These are phyloP conservation scores for Coniferiporia sulphurascens DNA, from an alignment of 1,284 basidiomycete species.

Conservation along the genomic window DNA sequence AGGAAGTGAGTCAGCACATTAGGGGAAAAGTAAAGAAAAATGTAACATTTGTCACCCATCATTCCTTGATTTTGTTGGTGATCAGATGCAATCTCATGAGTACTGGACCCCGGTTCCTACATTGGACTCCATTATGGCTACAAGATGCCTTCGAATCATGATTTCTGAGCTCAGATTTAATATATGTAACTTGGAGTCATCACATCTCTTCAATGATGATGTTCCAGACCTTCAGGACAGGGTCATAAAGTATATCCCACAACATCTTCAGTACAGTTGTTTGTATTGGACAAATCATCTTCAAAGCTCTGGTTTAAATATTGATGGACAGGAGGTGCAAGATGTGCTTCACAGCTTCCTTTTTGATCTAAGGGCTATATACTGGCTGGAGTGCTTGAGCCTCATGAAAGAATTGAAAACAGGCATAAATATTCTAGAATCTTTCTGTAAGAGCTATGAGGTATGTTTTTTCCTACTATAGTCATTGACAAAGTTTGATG, in stretches of 20 bases:
- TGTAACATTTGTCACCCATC: slow-evolving; percentile 19
- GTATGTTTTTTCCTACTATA: background rate
- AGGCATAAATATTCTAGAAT: background rate
- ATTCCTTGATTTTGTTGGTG: slow-evolving; percentile 18
- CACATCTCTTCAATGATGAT: slow-evolving; percentile 17
- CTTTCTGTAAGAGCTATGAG: background rate
- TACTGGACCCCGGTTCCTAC: slow-evolving; percentile 23
- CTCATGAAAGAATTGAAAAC: slow-evolving; percentile 4
- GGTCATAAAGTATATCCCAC: slow-evolving; percentile 5
- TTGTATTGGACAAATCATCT: slow-evolving; percentile 14
- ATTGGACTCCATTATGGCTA: slow-evolving; percentile 21
- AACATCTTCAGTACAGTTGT: slow-evolving; percentile 14
- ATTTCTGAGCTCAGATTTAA: slow-evolving; percentile 23
- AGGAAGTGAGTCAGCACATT: too few relatives aligned
- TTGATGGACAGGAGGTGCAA: background rate
- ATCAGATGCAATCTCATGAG: background rate
- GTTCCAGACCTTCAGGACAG: slow-evolving; percentile 3
- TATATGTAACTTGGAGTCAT: slow-evolving; percentile 19
- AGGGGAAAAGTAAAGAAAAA: too few relatives aligned
- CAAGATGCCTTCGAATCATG: slow-evolving; percentile 18
- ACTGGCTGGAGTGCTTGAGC: slow-evolving; percentile 12
- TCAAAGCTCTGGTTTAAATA: background rate
- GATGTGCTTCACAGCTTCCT: background rate
- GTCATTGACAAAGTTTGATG: background rate
- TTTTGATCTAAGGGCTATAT: background rate